These are phyloP conservation scores for Leptoxyphium fumago DNA, from an alignment of 2,329 filamentous ascomycete genomes.

Conservation along the genomic window DNA sequence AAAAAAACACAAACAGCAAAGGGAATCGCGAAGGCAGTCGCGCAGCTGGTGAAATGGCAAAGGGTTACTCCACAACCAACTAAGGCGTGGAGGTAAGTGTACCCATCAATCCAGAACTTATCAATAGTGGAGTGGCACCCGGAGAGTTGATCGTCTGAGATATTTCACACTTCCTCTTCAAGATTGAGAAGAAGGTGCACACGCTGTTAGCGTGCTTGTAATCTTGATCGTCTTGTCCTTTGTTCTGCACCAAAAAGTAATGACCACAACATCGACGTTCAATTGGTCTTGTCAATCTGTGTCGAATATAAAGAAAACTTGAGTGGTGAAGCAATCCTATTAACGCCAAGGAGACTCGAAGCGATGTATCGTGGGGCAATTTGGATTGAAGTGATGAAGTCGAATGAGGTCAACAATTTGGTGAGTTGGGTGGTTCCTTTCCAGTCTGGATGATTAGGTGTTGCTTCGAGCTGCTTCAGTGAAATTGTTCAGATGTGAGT, in stretches of 20 bases:
- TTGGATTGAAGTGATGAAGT: neutral
- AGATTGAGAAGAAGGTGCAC: neutral
- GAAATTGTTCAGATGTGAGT: neutral
- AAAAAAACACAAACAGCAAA: constrained; percentile 4
- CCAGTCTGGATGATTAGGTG: constrained; percentile 2
- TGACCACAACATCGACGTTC: neutral
- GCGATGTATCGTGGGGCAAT: neutral
- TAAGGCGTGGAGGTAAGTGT: constrained; percentile 1
- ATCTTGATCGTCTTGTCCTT: neutral
- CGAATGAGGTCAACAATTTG: constrained; percentile 5
- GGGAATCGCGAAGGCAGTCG: constrained; percentile 15
- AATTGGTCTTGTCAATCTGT: neutral
- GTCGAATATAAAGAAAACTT: neutral
- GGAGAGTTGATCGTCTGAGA: too few species aligned
- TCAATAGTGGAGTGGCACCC: too few species aligned
- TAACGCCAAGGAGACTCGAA: neutral
- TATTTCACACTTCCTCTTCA: too few species aligned
- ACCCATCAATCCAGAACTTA: neutral
- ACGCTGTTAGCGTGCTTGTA: neutral
- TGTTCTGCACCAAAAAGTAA: neutral
- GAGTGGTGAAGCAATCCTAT: neutral
- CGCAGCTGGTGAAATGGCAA: constrained; percentile 7
- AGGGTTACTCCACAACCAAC: neutral
- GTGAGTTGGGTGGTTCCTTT: constrained; percentile 9
- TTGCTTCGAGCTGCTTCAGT: constrained; percentile 15